These are phyloP conservation scores for Solanum ossicruentum DNA, from an alignment of 257 asterid species.

Conservation along the genomic window DNA sequence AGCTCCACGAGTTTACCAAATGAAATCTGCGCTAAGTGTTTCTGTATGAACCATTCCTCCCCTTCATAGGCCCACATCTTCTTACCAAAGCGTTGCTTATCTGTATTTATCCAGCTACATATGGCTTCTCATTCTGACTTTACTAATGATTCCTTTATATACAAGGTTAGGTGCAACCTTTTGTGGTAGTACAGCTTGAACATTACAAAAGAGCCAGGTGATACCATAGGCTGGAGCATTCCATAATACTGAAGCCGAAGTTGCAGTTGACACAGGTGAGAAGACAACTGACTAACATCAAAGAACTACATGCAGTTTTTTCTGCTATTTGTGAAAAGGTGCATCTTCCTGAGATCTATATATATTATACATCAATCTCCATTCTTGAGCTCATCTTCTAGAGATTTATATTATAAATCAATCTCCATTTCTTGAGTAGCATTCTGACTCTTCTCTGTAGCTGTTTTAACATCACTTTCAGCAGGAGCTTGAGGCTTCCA, in stretches of 20 bases:
- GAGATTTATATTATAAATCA: constrained; percentile 23
- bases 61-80: neutral
- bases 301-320: constrained; percentile 16
- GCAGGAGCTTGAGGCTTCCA: constrained; percentile 42
- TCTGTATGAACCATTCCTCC: neutral
- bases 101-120: neutral
- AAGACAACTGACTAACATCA: constrained; percentile 16
- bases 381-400: constrained; percentile 13
- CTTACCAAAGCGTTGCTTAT: neutral
- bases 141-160: constrained; percentile 26
- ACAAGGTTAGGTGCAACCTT: constrained; percentile 6
- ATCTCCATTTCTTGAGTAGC: constrained; percentile 49
- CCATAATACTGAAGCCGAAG: constrained; percentile 42
- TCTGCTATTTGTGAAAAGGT: constrained; percentile 12
- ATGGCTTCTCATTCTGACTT: constrained; percentile 10
- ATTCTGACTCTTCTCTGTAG: constrained; percentile 20
- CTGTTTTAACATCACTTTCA: constrained; percentile 5
- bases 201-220: constrained; percentile 2
- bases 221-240: constrained; percentile 28
- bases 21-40: neutral
- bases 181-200: constrained; percentile 16
- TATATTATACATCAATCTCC: constrained; percentile 46
- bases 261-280: constrained; percentile 28
- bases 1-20: neutral
- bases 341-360: constrained; percentile 22